These are phyloP conservation scores for Lepidopterella palustris DNA, from an alignment of 495 filamentous ascomycete species.

Conservation along the genomic window DNA sequence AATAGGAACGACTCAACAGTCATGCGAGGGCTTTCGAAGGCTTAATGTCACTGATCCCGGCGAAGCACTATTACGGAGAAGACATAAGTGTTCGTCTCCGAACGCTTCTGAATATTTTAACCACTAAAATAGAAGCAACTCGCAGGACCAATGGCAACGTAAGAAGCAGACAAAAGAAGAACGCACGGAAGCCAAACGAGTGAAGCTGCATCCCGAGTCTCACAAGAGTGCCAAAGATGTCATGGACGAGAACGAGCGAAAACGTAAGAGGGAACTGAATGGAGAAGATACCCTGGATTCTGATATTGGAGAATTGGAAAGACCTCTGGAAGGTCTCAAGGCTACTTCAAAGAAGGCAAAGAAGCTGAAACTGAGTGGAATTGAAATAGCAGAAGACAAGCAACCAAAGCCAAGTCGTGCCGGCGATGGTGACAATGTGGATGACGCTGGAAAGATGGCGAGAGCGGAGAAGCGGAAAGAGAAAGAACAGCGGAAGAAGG, in stretches of 20 bases:
- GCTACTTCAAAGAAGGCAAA: conserved; percentile 31
- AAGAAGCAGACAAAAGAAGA: conserved; percentile 42
- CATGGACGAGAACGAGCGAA: conserved; percentile 37
- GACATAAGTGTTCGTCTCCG: conserved; percentile 67
- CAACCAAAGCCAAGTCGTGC: conserved; percentile 35
- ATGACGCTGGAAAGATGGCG: conserved; percentile 37
- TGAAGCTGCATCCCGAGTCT: conserved; percentile 69
- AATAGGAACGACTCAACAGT: conserved; percentile 74
- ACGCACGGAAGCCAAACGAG: conserved; percentile 40
- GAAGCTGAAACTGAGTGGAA: conserved; percentile 36
- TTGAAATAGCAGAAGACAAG: conserved; percentile 12
- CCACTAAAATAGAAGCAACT: conserved; percentile 13
- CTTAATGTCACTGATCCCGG: conserved; percentile 84
- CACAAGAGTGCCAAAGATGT: conserved; percentile 65
- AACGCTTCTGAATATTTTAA: not conserved
- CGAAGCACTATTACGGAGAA: conserved; percentile 84
- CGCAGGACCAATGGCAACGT: conserved; percentile 37
- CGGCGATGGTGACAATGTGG: conserved; percentile 27
- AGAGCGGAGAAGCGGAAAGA: conserved; percentile 34
- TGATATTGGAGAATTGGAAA: conserved; percentile 24
- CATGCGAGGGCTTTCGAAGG: conserved; percentile 87
- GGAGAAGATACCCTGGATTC: conserved; percentile 33
- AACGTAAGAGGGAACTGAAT: conserved; percentile 39
- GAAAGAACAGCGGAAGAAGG: conserved; percentile 39
- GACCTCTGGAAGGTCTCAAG: conserved; percentile 31